Conservation (phyloP, 2,329 filamentous ascomycete genomes). For the Anthostomella pinea region DNA sequence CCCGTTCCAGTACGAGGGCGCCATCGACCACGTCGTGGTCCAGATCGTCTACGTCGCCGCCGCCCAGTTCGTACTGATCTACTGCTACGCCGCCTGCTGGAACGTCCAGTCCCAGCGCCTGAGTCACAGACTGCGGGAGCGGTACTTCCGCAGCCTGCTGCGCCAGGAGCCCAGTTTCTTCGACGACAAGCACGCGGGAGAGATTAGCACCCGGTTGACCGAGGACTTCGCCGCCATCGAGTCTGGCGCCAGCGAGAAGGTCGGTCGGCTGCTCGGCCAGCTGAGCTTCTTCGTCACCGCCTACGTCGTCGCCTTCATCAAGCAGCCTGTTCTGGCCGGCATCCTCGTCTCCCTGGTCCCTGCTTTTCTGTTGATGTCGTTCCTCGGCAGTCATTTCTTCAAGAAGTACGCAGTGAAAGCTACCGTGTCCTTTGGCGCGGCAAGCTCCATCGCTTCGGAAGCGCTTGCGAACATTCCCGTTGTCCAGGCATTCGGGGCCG, state of each 20-base stretch:
- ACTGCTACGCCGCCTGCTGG: constrained; percentile 57
- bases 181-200: constrained; percentile 53
- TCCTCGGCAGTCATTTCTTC: constrained; percentile 48
- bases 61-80: constrained; percentile 55
- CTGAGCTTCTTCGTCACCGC: constrained; percentile 61
- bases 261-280: too few relatives aligned
- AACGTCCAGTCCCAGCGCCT: constrained; percentile 55
- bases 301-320: constrained; percentile 60
- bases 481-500: constrained; percentile 55
- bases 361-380: constrained; percentile 53
- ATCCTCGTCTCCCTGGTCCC: constrained; percentile 56
- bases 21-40: constrained; percentile 51
- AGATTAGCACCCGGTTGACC: constrained; percentile 55
- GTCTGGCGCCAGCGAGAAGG: constrained; percentile 60
- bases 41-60: constrained; percentile 58
- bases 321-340: constrained; percentile 53
- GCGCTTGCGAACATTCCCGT: constrained; percentile 51
- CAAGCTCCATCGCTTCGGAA: constrained; percentile 55
- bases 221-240: constrained; percentile 59
- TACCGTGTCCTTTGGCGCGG: constrained; percentile 46
- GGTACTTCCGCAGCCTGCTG: constrained; percentile 52
- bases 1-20: constrained; percentile 32
- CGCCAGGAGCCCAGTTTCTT: constrained; percentile 57
- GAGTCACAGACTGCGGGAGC: constrained; percentile 53
- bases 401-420: constrained; percentile 44